Base-by-base conservation (phyloP, 257 asterid genomes). In the Craterostigma plantagineum region DNA sequence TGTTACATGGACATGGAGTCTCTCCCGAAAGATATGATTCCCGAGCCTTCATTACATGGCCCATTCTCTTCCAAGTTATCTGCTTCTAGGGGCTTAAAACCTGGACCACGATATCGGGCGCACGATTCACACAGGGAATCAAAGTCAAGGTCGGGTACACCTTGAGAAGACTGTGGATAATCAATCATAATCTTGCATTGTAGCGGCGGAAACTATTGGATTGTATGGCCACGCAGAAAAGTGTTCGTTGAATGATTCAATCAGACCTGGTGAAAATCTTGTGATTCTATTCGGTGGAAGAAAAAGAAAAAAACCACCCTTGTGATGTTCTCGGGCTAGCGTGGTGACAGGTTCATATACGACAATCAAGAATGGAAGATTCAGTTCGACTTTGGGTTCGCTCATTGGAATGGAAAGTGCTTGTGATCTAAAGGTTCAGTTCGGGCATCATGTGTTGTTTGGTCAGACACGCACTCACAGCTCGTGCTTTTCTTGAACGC, bases 91-190 rank as follows among this genome's bases (percentile, higher is more conserved):
- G 76, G 92, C 47, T 55, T 63, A 63, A 75, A 86, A 64, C 52
- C 76, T 50, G 92, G 92, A 38, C 68, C 65, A 38, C 66, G 95
- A 57, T 87, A 68, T 45, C 65, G 94, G 40, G 63, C 82, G 38
- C 75, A 79, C 49, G 93, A 87, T 56, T n/a, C 69, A 18, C 85
- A 79, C 43, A 37, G 76, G 42, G 90, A 82, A 43, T 23, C 30
- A 2, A 23, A 41, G 3, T 61, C 98, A 63, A 66, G 83, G 69
- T 79, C 98, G 16, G 85, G 92, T 53, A 77, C 84, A 14, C 91
- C 93, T 14, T 79, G 95, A 16, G 94, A 90, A 67, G 99, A 90
- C 52, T 94, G 83, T 36, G 95, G 79, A 56, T 79, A 79, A 69
- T 50, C 91, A 4, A 73, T 60, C 56, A 30, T 58, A 4, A 49